Percentiles rank a stretch among this genome's conserved stretches.
These are phyloP conservation scores for Apophysomyces elegans DNA, from an alignment of 371 early-diverging fungal genomes.

Conservation along the genomic window DNA sequence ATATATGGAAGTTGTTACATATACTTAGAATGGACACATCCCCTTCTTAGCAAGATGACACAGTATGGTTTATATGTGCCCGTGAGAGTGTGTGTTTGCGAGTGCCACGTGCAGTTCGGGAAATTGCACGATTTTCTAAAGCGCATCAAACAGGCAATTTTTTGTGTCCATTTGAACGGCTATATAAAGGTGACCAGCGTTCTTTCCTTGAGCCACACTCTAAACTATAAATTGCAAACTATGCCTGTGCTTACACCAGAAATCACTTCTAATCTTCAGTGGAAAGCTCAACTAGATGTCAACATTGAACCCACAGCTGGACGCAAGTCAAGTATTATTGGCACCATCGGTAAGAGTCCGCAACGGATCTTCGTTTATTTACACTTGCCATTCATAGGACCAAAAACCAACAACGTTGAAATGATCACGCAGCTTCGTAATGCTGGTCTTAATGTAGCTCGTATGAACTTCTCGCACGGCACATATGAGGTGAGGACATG, in stretches of 20 bases:
- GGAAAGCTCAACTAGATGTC: constrained; percentile 76
- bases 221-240: not conserved
- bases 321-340: constrained; percentile 84
- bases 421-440: constrained; percentile 84
- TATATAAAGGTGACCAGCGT: constrained; percentile 4
- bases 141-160: constrained; percentile 6
- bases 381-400: constrained; percentile 52
- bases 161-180: constrained; percentile 7
- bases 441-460: constrained; percentile 96
- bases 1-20: too few relatives aligned
- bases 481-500: constrained; percentile 74
- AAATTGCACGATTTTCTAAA: constrained; percentile 4
- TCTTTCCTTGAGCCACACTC: constrained; percentile 7
- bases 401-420: constrained; percentile 85
- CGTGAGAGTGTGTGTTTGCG: not conserved
- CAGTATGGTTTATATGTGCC: not conserved
- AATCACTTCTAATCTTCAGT: constrained; percentile 66
- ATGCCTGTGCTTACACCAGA: constrained; percentile 30
- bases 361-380: not conserved
- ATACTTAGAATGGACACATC: too few relatives aligned
- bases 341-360: constrained; percentile 70
- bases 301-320: constrained; percentile 63
- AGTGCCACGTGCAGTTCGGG: constrained; percentile 6
- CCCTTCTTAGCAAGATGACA: not conserved
- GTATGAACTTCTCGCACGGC: constrained; percentile 96